These are phyloP conservation scores for Phytophthora multivora DNA, from an alignment of 352 stramenopile species.

Conservation along the genomic window DNA sequence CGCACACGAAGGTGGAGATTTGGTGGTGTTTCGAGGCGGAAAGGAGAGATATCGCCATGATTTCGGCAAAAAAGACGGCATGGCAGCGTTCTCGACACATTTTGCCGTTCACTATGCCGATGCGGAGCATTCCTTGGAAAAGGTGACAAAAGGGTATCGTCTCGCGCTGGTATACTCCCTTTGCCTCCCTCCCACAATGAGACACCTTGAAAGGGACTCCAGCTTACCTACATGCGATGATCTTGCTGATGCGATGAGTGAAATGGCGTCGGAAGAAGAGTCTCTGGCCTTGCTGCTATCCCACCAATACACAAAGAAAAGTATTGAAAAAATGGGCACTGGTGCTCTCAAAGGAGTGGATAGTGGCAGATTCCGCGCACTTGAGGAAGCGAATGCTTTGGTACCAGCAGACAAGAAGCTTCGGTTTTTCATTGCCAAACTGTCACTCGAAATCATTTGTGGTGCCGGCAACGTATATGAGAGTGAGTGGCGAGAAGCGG, in stretches of 20 bases:
- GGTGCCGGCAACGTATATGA: neutral
- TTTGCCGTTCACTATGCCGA: conserved; percentile 34
- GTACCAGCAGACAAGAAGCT: conserved; percentile 7
- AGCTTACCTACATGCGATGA: neutral
- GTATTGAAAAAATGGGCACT: conserved; percentile 6
- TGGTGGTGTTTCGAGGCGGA: conserved; percentile 17
- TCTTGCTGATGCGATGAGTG: conserved; percentile 1
- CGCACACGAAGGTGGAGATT: conserved; percentile 24
- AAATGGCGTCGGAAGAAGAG: neutral
- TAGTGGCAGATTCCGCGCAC: neutral
- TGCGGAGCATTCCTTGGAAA: conserved; percentile 20
- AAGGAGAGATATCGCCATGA: conserved; percentile 15
- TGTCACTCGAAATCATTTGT: conserved; percentile 10
- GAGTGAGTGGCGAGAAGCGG: conserved; percentile 3
- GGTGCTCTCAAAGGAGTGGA: conserved; percentile 22
- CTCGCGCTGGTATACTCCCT: conserved; percentile 27
- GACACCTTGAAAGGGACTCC: neutral
- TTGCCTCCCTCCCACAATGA: conserved; percentile 8
- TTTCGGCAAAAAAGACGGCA: conserved; percentile 22
- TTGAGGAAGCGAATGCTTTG: conserved; percentile 5
- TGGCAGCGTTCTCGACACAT: conserved; percentile 9
- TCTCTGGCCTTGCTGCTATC: conserved; percentile 15
- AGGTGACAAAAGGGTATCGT: conserved; percentile 19
- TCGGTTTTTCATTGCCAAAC: conserved; percentile 11
- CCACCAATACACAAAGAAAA: conserved; percentile 19